Base-by-base conservation (phyloP, 2,329 filamentous ascomycete genomes). In the Cladosporium sp. region DNA sequence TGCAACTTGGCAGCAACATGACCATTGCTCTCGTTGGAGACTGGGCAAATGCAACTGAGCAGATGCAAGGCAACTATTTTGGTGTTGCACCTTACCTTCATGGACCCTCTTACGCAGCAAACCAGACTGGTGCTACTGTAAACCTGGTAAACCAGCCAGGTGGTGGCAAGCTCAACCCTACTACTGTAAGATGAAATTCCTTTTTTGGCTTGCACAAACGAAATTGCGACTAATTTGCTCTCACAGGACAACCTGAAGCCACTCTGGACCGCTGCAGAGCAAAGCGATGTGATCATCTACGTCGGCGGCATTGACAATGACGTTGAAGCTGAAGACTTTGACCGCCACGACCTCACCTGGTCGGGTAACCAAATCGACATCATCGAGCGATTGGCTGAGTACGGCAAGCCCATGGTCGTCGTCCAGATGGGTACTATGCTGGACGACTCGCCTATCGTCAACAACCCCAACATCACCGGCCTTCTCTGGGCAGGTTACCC, bases 401-500 rank as follows among this genome's bases (percentile, higher is more conserved):
- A 63, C 15, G 70, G 69, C 16, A 82, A 80, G 59, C 76, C 76
- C 0, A 67, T 77, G 20, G 60, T 80, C 1, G 69, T 82, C 1
- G 63, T 78, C 1, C 73, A 79, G 51, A 69, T 80, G 55, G 78
- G 78, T 18, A 72, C 64, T n/a, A 70, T 69, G 11, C 54, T 82
- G 16, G 80, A 83, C 58, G 72, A 73, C 50, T 69, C 73, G 0
- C 69, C 76, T 3, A 59, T 83, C 3, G 59, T 76, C 5, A 63
- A 62, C 3, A 74, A 78, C 47, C 55, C 64, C 1, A 74, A 74
- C 49, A 70, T 83, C 50, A 72, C 69, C 22, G 71, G 76, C 0
- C 59, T 83, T 0, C 56, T 83, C 0, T 83, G 80, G 80, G 76
- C 69, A 0, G 78, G 79, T 0, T 83, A 80, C 50, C 80, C 80